Evolutionary conservation across 2,329 filamentous ascomycete genomes (phyloP).

Genomic region (Penicillium palitans): DNA sequence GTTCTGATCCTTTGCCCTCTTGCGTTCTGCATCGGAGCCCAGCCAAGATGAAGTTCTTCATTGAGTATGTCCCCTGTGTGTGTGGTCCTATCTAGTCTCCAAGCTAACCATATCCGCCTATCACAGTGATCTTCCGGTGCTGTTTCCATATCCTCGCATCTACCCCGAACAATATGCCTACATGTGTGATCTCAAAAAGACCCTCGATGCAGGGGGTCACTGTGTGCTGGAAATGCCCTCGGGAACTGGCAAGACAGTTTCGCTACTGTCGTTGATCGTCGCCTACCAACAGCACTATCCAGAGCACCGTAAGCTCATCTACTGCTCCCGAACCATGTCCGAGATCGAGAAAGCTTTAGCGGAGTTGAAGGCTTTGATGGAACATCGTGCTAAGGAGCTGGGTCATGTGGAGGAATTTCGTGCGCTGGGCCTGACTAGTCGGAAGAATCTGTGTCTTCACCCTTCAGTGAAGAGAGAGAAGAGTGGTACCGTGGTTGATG

Average conservation of each 20-base stretch:
- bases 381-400: slow-evolving; percentile 86
- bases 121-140: slow-evolving; percentile 63
- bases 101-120: slow-evolving; percentile 11
- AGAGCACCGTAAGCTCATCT: slow-evolving; percentile 93
- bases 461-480: slow-evolving; percentile 96
- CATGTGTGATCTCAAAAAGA: slow-evolving; percentile 84
- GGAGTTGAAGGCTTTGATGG: slow-evolving; percentile 90
- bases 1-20: slow-evolving; percentile 15
- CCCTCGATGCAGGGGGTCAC: slow-evolving; percentile 90
- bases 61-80: slow-evolving; percentile 56
- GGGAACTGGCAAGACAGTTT: slow-evolving; percentile 96
- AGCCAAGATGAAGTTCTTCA: slow-evolving; percentile 72
- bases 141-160: slow-evolving; percentile 73
- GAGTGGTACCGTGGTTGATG: slow-evolving; percentile 89
- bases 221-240: slow-evolving; percentile 99
- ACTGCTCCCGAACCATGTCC: slow-evolving; percentile 99
- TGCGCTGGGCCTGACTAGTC: slow-evolving; percentile 86
- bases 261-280: slow-evolving; percentile 88
- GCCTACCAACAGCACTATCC: slow-evolving; percentile 95
- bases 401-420: slow-evolving; percentile 90
- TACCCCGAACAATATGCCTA: slow-evolving; percentile 75
- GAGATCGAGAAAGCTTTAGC: slow-evolving; percentile 97
- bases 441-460: slow-evolving; percentile 95
- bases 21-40: slow-evolving; percentile 20
- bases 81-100: not conserved